Evolutionary conservation across 2,329 filamentous ascomycete species (phyloP).

Genomic region (Curvularia sp.): DNA sequence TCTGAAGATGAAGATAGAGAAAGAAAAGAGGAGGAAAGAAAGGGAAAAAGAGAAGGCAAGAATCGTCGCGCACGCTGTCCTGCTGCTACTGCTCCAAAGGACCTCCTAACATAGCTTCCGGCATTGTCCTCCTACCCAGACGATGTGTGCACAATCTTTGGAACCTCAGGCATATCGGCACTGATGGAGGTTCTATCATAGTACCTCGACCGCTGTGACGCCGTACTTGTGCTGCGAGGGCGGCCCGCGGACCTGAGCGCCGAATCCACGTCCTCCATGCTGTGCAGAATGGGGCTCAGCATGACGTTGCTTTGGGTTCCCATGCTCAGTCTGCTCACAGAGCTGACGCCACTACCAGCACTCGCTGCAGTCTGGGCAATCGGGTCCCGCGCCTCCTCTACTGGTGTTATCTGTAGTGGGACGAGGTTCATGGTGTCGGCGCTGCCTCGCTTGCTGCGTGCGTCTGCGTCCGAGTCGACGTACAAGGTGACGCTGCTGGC

Average conservation of each 20-base stretch:
- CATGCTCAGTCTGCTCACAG: conserved; percentile 24
- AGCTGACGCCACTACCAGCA: conserved; percentile 29
- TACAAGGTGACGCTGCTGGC: conserved; percentile 41
- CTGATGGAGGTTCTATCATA: conserved; percentile 40
- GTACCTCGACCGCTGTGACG: conserved; percentile 37
- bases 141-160: conserved; percentile 41
- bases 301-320: conserved; percentile 30
- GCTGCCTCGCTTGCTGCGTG: conserved; percentile 28
- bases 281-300: conserved; percentile 33
- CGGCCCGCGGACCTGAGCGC: conserved; percentile 19
- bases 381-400: conserved; percentile 26
- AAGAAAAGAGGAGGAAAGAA: neutral
- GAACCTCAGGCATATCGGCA: conserved; percentile 31
- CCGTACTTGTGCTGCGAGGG: conserved; percentile 39
- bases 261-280: conserved; percentile 31
- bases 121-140: conserved; percentile 24
- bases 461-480: conserved; percentile 34
- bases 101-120: neutral
- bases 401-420: conserved; percentile 39
- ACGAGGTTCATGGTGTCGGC: conserved; percentile 37
- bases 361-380: conserved; percentile 16
- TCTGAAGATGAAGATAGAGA: too few relatives aligned
- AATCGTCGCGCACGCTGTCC: neutral
- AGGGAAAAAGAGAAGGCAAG: neutral
- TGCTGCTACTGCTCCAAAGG: neutral